Percentiles rank a stretch among this genome's conserved stretches.
phyloP scores from a whole-genome alignment of 1,139 yeast species.

The Candida buenavistaensis region DNA sequence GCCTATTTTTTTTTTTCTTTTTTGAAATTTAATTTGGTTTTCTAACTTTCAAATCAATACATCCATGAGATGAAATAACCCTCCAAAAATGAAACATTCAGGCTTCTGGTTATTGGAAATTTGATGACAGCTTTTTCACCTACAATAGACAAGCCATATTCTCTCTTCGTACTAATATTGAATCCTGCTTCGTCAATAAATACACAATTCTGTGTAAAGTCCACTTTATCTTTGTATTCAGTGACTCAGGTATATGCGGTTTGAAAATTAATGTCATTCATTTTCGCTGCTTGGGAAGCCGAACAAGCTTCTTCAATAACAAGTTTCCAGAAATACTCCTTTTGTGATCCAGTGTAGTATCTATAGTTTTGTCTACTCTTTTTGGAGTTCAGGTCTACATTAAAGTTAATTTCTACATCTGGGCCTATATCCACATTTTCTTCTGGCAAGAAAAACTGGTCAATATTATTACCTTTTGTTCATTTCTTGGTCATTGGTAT shows the following conservation, averaged over 20 bases:
- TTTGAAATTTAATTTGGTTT: neutral
- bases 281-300: conserved; percentile 3
- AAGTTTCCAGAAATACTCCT: conserved; percentile 1
- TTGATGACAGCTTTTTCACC: conserved; percentile 12
- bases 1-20: conserved; percentile 3
- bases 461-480: too few species aligned
- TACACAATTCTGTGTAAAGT: conserved; percentile 10
- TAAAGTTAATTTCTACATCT: too few species aligned
- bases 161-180: conserved; percentile 14
- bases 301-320: conserved; percentile 4
- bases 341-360: neutral
- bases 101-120: conserved; percentile 8
- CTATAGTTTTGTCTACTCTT: too few species aligned
- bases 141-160: conserved; percentile 13
- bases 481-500: too few species aligned
- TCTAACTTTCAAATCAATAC: conserved; percentile 8
- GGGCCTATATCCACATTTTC: too few species aligned
- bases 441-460: too few species aligned
- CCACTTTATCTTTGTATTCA: conserved; percentile 4
- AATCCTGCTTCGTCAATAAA: conserved; percentile 15
- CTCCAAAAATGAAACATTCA: too few species aligned
- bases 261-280: conserved; percentile 1
- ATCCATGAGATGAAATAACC: conserved; percentile 1
- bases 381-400: too few species aligned
- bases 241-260: conserved; percentile 4